These are phyloP conservation scores for Kuraishia piskuri DNA, from an alignment of 805 yeast genomes.

Conservation along the genomic window DNA sequence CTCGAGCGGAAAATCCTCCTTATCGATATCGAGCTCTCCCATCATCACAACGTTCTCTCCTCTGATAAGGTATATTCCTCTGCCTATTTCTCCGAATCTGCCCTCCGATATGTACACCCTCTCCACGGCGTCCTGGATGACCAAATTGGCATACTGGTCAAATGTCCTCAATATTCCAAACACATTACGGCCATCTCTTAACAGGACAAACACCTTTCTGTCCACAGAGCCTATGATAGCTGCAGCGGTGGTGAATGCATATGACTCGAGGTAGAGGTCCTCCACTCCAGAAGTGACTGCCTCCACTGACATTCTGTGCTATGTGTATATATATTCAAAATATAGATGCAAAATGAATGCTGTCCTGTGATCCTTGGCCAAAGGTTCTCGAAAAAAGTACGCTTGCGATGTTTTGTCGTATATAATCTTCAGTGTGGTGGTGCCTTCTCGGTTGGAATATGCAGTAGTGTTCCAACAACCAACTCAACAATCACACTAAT, in stretches of 20 bases:
- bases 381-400: no score
- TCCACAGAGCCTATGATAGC: slow-evolving; percentile 86
- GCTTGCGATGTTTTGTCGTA: no score
- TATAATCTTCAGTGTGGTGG: no score
- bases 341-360: no score
- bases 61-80: slow-evolving; percentile 82
- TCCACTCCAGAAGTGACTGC: slow-evolving; percentile 12
- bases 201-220: slow-evolving; percentile 66
- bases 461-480: no score
- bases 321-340: neutral
- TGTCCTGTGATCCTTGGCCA: no score
- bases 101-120: slow-evolving; percentile 57
- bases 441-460: no score
- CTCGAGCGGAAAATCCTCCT: slow-evolving; percentile 63
- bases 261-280: slow-evolving; percentile 67
- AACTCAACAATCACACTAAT: no score
- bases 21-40: slow-evolving; percentile 89
- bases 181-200: slow-evolving; percentile 83
- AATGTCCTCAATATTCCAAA: slow-evolving; percentile 90
- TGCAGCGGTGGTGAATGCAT: slow-evolving; percentile 82
- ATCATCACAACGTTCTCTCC: slow-evolving; percentile 94
- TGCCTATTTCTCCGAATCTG: slow-evolving; percentile 55
- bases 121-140: slow-evolving; percentile 85
- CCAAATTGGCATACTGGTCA: slow-evolving; percentile 91
- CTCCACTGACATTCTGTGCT: slow-evolving; percentile 3